Percentiles rank a stretch among this genome's conserved stretches.
phyloP scores from a whole-genome alignment of 345 rosid genomes.

The Excoecaria cochinchinensis region DNA sequence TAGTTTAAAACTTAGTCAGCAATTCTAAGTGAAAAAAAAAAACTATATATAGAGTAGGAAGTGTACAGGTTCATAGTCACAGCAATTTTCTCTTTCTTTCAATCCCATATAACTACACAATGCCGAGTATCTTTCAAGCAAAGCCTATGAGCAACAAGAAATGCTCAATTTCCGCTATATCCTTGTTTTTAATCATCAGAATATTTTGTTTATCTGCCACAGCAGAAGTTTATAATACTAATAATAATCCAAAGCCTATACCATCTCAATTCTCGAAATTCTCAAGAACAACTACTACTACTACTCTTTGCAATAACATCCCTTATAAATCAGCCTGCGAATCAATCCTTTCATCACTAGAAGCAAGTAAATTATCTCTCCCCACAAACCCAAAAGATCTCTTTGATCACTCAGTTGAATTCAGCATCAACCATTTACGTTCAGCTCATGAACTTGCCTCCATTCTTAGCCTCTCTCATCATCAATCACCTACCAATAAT shows the following conservation, averaged over 20 bases:
- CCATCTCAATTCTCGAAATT: conserved; percentile 47
- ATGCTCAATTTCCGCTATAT: no score
- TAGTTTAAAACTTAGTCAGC: no score
- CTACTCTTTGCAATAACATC: not conserved
- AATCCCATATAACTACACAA: no score
- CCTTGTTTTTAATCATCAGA: not conserved
- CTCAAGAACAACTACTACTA: conserved; percentile 6
- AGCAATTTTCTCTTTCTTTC: no score
- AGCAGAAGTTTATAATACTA: not conserved
- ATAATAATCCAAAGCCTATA: conserved; percentile 6
- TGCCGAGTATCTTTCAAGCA: no score
- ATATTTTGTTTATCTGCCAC: not conserved
- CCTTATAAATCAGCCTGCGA: conserved; percentile 20
- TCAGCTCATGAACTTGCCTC: conserved; percentile 36
- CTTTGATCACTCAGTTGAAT: conserved; percentile 37
- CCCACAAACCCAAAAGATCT: conserved; percentile 12
- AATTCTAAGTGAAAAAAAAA: no score
- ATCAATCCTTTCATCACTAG: not conserved
- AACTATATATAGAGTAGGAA: no score
- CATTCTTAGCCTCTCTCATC: conserved; percentile 24
- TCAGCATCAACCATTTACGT: conserved; percentile 35
- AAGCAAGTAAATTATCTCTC: not conserved
- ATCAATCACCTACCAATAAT: not conserved
- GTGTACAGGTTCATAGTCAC: no score
- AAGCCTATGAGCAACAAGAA: no score